Base-by-base conservation (phyloP, 2,329 filamentous ascomycete genomes). In the Domatiomyces globalis region DNA sequence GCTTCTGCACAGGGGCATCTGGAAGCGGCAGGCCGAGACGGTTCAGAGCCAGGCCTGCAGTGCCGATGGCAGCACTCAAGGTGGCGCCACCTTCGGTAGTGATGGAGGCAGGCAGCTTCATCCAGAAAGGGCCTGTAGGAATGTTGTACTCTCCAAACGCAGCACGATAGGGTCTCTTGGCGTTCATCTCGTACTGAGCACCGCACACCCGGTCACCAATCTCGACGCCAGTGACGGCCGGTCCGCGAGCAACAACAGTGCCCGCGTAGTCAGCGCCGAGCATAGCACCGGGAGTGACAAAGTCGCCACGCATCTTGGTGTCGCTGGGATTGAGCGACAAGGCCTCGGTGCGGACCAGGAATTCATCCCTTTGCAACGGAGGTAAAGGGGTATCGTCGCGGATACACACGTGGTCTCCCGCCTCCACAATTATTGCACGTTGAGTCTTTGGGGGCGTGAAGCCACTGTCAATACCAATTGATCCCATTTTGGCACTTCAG, bases 251-350 rank as follows among this genome's bases (percentile, higher is more conserved):
- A 54, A 8, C 56, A 52, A 19, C 45, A 8, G 19, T 46, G 18
- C 49, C 49, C 19, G 49, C 49, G 33, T 51, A 46, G 20, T 52
- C 50, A 15, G 25, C 19, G 12, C 50, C 50, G 47, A 52, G 46
- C 18, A 48, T 51, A 20, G 44, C 47, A 7, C 52, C 57, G 5
- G 53, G 54, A 18, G 52, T 56, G 3, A 54, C 49, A 43, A 60
- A 62, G 39, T 51, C 48, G 18, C 53, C 54, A 1, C 49, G 52
- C 49, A 60, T 60, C 49, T 63, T 62, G 15, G 51, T 56, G 46
- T 63, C 60, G n/a, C 56, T 54, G 5, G 62, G 59, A 25, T 62
- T 62, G 17, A 63, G 25, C 10, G 60, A 56, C 33, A 60, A 55
- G 2, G 60, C 61, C 10, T 45, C 50, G n/a, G 46, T 56, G 27